Conservation (phyloP, 2,329 filamentous ascomycete species). For the Cryphonectria japonica region DNA sequence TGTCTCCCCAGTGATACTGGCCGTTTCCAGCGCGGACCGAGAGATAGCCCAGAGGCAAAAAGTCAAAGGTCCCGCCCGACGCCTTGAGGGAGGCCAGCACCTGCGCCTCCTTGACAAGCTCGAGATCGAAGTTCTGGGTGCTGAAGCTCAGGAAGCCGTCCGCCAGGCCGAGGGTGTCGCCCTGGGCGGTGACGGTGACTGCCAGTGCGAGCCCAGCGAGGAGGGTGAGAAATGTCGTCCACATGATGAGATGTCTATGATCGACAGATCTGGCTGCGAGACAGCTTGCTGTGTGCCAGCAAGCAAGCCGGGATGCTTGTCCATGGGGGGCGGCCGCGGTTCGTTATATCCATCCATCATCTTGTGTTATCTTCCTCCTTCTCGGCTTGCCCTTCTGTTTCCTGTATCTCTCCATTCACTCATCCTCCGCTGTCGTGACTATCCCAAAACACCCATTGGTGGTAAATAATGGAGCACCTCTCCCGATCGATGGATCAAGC, state of each 20-base stretch:
- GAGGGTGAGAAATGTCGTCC: neutral
- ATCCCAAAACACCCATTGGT: constrained; percentile 2
- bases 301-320: neutral
- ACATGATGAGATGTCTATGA: neutral
- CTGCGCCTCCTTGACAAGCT: constrained; percentile 49
- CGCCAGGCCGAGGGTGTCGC: constrained; percentile 43
- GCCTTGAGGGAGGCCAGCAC: constrained; percentile 53
- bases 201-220: constrained; percentile 14
- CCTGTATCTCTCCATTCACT: neutral
- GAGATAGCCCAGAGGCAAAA: constrained; percentile 57
- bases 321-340: neutral
- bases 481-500: constrained; percentile 20
- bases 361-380: neutral
- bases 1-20: constrained; percentile 62
- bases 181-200: constrained; percentile 14
- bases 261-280: constrained; percentile 4
- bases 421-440: neutral
- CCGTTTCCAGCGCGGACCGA: constrained; percentile 50
- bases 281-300: neutral
- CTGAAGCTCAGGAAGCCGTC: constrained; percentile 46
- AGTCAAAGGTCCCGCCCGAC: constrained; percentile 51
- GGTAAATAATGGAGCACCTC: constrained; percentile 16
- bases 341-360: neutral
- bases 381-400: neutral
- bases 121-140: constrained; percentile 47